Conservation (phyloP, 148 eudicot genomes). For the Camellia japonica region DNA sequence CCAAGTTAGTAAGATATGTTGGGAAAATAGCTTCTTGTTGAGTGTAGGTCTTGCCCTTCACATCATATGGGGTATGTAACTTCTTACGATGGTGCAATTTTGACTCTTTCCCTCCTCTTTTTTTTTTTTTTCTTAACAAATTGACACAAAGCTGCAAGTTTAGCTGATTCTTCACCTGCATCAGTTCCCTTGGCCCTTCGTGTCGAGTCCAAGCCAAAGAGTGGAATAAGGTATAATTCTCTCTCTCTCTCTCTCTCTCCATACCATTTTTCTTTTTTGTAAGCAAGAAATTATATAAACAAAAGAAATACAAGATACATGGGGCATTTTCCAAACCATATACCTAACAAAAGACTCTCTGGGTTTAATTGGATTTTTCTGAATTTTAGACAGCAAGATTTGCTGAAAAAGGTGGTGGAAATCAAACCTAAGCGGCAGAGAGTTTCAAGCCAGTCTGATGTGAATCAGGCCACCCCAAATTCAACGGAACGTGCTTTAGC, state of each 20-base stretch:
- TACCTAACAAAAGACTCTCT: no score
- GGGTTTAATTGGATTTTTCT: neutral
- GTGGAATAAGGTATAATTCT: constrained; percentile 72
- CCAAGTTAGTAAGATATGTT: neutral
- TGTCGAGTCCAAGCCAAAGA: constrained; percentile 93
- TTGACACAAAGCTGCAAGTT: constrained; percentile 75
- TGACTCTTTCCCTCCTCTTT: neutral
- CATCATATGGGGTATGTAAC: neutral
- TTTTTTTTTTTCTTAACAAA: constrained; percentile 40
- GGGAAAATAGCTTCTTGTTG: neutral
- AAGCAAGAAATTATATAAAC: no score
- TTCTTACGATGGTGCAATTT: neutral
- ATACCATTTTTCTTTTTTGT: neutral
- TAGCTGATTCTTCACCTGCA: constrained; percentile 77
- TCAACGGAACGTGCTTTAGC: constrained; percentile 10
- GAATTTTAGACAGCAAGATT: constrained; percentile 74
- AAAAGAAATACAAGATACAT: no score
- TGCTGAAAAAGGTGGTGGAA: constrained; percentile 76
- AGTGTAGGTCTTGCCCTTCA: neutral
- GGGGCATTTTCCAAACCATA: no score
- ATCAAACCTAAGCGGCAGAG: constrained; percentile 75
- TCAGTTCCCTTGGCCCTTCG: constrained; percentile 78
- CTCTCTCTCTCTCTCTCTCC: constrained; percentile 6
- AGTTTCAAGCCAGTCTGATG: constrained; percentile 41
- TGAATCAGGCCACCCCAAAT: constrained; percentile 17